These are phyloP conservation scores for Mrakia hoshinonis DNA, from an alignment of 768 basidiomycete genomes.

Conservation along the genomic window DNA sequence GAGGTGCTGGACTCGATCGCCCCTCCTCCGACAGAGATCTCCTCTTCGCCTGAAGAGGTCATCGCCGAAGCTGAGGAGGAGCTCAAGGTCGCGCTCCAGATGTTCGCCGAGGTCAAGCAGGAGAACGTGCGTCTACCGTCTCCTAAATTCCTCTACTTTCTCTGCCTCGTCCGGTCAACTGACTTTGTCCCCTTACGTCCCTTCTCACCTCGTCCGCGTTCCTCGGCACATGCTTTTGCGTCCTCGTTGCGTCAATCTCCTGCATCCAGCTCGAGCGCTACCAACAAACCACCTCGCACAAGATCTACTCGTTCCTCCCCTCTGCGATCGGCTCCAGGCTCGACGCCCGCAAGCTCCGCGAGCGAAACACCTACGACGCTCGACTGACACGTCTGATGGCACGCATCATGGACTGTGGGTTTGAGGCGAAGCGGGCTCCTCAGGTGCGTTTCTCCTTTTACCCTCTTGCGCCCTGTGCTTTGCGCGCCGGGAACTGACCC, in stretches of 20 bases:
- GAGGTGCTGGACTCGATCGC: background rate
- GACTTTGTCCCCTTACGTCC: background rate
- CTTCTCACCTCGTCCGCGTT: background rate
- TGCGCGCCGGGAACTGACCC: background rate
- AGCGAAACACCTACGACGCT: slow-evolving; percentile 2
- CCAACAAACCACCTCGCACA: too few species aligned
- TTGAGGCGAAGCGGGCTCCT: background rate
- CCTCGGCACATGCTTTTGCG: background rate
- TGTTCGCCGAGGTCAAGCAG: background rate
- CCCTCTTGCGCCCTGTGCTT: background rate
- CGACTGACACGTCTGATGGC: background rate
- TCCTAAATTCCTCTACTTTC: background rate
- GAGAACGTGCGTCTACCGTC: background rate
- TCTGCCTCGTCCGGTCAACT: background rate
- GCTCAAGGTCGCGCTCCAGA: background rate
- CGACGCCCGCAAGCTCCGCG: background rate
- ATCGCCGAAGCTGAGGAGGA: background rate
- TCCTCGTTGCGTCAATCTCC: too few species aligned
- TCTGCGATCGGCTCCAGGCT: background rate
- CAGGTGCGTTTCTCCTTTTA: background rate
- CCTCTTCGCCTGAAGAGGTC: background rate
- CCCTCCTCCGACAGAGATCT: background rate
- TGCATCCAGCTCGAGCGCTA: too few species aligned
- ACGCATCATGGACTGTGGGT: slow-evolving; percentile 8
- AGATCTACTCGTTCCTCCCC: background rate